These are phyloP conservation scores for Mycocentrospora acerina DNA, from an alignment of 2,329 filamentous ascomycete genomes.

Conservation along the genomic window DNA sequence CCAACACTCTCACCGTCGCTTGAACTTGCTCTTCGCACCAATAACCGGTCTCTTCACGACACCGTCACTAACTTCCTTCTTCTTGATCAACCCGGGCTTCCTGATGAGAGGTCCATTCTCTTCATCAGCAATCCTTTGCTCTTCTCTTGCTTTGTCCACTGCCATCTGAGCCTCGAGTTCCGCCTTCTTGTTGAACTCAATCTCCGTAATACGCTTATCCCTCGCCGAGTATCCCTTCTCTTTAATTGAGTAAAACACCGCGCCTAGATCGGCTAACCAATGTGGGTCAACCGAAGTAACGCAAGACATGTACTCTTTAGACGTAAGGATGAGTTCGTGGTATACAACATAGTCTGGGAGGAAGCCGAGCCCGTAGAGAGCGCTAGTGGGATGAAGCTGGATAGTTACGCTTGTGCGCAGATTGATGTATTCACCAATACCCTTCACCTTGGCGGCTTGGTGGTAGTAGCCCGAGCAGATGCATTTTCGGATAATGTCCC, in stretches of 20 bases:
- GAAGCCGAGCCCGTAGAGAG: constrained; percentile 89
- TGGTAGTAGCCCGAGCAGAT: constrained; percentile 99
- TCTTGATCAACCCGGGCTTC: constrained; percentile 25
- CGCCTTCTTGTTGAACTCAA: constrained; percentile 88
- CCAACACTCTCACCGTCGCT: constrained; percentile 11
- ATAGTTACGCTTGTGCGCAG: constrained; percentile 91
- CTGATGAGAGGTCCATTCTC: constrained; percentile 32
- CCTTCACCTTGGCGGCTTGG: constrained; percentile 93
- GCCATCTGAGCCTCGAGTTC: constrained; percentile 94
- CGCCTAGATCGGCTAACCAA: constrained; percentile 36
- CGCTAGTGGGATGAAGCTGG: constrained; percentile 89
- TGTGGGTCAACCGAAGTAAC: constrained; percentile 56
- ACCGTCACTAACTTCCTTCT: constrained; percentile 37
- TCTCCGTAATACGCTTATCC: constrained; percentile 84
- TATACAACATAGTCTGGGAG: constrained; percentile 97
- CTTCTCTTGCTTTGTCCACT: constrained; percentile 72
- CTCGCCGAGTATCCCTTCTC: constrained; percentile 93
- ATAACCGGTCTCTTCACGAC: constrained; percentile 45
- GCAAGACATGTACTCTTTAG: constrained; percentile 97
- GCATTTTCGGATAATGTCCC: constrained; percentile 92
- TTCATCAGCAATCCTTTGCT: constrained; percentile 51
- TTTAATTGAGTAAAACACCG: constrained; percentile 96
- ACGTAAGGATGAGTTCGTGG: constrained; percentile 94
- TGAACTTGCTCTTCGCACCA: constrained; percentile 29
- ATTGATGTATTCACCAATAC: constrained; percentile 96